Evolutionary conservation across 371 early-diverging fungal genomes (phyloP), one percentile per base, ranked within the genome.

Genomic region (Phascolomyces articulosus): DNA sequence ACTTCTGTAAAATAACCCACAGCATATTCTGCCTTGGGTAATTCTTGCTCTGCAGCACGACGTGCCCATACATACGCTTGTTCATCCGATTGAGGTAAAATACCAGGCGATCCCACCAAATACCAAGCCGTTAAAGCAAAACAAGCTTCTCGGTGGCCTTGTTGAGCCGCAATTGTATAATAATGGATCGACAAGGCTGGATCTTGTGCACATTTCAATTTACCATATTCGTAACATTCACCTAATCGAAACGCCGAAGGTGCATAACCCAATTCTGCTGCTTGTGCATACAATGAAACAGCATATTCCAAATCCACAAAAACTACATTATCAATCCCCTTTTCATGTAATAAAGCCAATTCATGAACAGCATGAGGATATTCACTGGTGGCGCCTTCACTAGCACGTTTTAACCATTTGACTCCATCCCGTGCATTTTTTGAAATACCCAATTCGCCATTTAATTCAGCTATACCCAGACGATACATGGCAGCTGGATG

Each of bases 41-140:
- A 65, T 13, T 91, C 91, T 71, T 91, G 89, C 58, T 93, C 93
- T 4, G 96, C 96, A 0, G 95, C 93, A 41, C 90, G 84, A 58
- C 83, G 84, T 13, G 95, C 93, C 95, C 95, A 96, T n/a, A 90
- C 69, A 67, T 91, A 96, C 16, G 96, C 95, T 74, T 94, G 93
- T 26, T 84, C 87, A 71, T 96, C 95, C n/a, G 86, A 88, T 71
- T 92, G 94, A 20, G 85, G 87, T 29, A 96, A 64, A 2, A 93
- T 86, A 3, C 90, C 89, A 8, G 80, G 82, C 8, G 89, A 89
- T 13, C 96, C 96, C 0, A 95, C 94, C 20, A 96, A 69, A 68
- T 95, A 96, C 95, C 95, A 96, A 38, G 93, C 93, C 0, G 94
- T 91, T 29, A 96, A 73, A 6, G 93, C 93, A 64, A 96, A 89